Evolutionary conservation across 148 eudicot genomes (phyloP).

Genomic region (Persicaria maculosa): DNA sequence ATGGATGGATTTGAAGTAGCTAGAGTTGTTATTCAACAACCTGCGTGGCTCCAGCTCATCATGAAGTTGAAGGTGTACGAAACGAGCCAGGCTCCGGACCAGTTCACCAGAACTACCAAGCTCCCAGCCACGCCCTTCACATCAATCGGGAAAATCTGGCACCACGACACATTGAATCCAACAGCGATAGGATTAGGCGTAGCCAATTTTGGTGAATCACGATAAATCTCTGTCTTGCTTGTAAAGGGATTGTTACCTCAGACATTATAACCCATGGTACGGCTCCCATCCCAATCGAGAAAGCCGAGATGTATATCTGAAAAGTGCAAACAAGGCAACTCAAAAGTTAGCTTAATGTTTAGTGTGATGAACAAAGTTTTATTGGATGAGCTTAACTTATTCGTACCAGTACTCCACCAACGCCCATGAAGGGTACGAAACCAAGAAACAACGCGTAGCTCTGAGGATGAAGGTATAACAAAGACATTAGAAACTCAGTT

Average conservation of each 20-base stretch:
- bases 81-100: slow-evolving; percentile 84
- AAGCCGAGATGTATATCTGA: slow-evolving; percentile 45
- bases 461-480: slow-evolving; percentile 22
- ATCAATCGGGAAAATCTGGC: slow-evolving; percentile 71
- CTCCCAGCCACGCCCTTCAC: slow-evolving; percentile 83
- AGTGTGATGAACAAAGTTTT: not conserved
- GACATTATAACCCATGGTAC: slow-evolving; percentile 18
- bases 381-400: not conserved
- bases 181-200: not conserved
- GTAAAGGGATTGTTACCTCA: slow-evolving; percentile 9
- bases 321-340: not conserved
- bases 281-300: slow-evolving; percentile 13
- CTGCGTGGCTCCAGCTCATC: slow-evolving; percentile 71
- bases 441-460: slow-evolving; percentile 41
- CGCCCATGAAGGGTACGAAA: slow-evolving; percentile 58
- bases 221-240: not conserved
- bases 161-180: not conserved
- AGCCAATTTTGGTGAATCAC: not conserved
- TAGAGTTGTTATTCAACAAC: slow-evolving; percentile 18
- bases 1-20: not conserved
- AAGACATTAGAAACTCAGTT: not conserved
- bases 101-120: slow-evolving; percentile 62
- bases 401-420: slow-evolving; percentile 73
- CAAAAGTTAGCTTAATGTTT: not conserved
- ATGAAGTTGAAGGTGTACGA: slow-evolving; percentile 84